Percentiles rank a stretch among this genome's conserved stretches.
These are phyloP conservation scores for Dactylellina cionopaga DNA, from an alignment of 2,329 filamentous ascomycete genomes.

Conservation along the genomic window DNA sequence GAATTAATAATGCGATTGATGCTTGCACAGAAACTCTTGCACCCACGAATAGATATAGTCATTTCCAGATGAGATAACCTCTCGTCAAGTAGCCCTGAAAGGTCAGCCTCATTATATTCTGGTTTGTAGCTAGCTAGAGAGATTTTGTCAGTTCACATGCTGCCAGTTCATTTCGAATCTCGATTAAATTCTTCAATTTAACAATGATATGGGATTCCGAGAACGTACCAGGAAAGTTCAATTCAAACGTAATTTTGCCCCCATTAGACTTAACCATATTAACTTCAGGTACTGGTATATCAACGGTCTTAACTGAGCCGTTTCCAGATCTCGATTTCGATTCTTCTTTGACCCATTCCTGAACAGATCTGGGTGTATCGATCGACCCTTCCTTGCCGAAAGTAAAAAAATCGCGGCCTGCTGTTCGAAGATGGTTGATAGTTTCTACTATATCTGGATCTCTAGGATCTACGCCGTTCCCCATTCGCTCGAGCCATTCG, in stretches of 20 bases:
- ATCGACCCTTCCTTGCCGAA: neutral
- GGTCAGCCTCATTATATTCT: neutral
- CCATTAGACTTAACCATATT: neutral
- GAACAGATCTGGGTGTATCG: neutral
- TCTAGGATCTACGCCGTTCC: neutral
- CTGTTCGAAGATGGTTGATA: neutral
- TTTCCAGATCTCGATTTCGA: neutral
- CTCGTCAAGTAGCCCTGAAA: neutral
- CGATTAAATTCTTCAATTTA: too few species aligned
- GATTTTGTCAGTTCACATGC: neutral
- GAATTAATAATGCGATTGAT: neutral
- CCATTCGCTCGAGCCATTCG: neutral
- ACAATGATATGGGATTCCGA: neutral
- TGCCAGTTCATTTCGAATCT: too few species aligned
- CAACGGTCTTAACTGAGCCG: neutral
- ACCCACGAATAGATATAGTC: neutral
- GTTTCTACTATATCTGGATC: neutral
- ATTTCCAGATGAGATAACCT: neutral
- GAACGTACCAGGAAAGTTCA: neutral
- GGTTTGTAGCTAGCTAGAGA: neutral
- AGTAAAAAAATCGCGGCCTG: conserved; percentile 1
- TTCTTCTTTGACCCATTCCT: neutral
- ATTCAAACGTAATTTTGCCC: neutral
- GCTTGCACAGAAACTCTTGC: neutral
- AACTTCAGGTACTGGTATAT: neutral